Conservation (phyloP, 768 basidiomycete species). For the Lactarius vividus region DNA sequence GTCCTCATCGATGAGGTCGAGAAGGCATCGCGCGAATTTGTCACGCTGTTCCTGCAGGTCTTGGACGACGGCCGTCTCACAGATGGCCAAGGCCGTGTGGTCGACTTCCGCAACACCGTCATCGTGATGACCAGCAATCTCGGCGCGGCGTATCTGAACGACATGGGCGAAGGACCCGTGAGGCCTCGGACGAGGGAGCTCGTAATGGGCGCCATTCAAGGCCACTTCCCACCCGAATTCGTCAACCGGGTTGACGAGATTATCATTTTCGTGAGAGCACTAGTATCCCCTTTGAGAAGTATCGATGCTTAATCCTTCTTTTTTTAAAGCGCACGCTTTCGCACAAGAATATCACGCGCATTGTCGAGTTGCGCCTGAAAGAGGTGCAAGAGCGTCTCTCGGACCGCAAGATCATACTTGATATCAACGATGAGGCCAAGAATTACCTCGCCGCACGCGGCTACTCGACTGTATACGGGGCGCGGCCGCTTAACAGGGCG, state of each 20-base stretch:
- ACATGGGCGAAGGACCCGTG: slow-evolving; percentile 70
- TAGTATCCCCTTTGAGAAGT: slow-evolving; percentile 23
- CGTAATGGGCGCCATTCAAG: slow-evolving; percentile 77
- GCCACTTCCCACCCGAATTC: slow-evolving; percentile 91
- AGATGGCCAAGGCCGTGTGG: slow-evolving; percentile 87
- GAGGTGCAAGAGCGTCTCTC: slow-evolving; percentile 82
- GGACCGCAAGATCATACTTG: slow-evolving; percentile 76
- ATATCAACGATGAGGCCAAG: slow-evolving; percentile 74
- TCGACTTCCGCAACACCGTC: slow-evolving; percentile 88
- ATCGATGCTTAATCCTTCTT: slow-evolving; percentile 34
- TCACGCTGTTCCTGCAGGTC: slow-evolving; percentile 75
- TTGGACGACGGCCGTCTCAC: slow-evolving; percentile 91
- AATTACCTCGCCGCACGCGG: slow-evolving; percentile 71
- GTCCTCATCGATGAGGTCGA: slow-evolving; percentile 88
- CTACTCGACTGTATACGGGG: slow-evolving; percentile 83
- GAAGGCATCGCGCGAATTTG: slow-evolving; percentile 73
- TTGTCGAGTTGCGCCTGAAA: slow-evolving; percentile 84
- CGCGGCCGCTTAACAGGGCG: slow-evolving; percentile 85
- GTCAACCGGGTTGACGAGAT: slow-evolving; percentile 88
- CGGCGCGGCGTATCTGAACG: slow-evolving; percentile 73
- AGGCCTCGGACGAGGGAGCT: slow-evolving; percentile 54
- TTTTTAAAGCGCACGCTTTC: slow-evolving; percentile 75
- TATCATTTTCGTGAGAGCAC: slow-evolving; percentile 60
- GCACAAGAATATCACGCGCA: slow-evolving; percentile 68
- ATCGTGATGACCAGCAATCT: slow-evolving; percentile 96